Evolutionary conservation across 148 eudicot species (phyloP).

Genomic region (Rhododendron williamsianum): DNA sequence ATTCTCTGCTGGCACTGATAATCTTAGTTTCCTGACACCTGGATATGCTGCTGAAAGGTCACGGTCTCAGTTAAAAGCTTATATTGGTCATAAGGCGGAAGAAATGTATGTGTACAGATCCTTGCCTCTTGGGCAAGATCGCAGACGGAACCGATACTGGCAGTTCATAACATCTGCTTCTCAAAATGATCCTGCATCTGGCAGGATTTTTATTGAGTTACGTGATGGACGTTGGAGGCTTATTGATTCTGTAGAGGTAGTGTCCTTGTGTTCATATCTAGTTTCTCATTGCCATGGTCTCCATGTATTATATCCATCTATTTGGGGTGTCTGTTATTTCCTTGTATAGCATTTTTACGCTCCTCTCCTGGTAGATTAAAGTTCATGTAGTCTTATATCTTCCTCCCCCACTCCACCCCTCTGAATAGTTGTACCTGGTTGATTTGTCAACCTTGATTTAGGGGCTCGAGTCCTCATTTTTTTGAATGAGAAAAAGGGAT

Average conservation of each 20-base stretch:
- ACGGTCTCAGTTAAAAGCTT: conserved; percentile 70
- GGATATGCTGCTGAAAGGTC: conserved; percentile 61
- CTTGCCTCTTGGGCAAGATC: conserved; percentile 87
- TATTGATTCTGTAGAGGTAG: conserved; percentile 83
- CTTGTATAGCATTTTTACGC: background rate
- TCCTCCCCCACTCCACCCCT: background rate
- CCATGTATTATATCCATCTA: background rate
- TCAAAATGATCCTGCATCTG: conserved; percentile 76
- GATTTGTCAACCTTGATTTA: conserved; percentile 1
- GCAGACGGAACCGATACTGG: conserved; percentile 88
- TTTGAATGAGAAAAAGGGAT: background rate
- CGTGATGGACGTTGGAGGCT: conserved; percentile 72
- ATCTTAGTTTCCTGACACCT: conserved; percentile 48
- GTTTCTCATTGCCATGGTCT: background rate
- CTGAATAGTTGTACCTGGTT: background rate
- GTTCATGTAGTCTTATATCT: background rate
- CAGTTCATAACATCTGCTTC: conserved; percentile 71
- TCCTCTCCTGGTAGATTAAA: background rate
- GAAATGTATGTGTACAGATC: conserved; percentile 84
- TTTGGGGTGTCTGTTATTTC: too few relatives aligned
- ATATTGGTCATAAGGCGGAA: conserved; percentile 74
- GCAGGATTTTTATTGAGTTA: conserved; percentile 77
- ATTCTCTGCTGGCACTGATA: conserved; percentile 38
- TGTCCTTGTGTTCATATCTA: background rate
- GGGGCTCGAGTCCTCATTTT: background rate